These are phyloP conservation scores for Lagenidium giganteum DNA, from an alignment of 352 stramenopile species.

Conservation along the genomic window DNA sequence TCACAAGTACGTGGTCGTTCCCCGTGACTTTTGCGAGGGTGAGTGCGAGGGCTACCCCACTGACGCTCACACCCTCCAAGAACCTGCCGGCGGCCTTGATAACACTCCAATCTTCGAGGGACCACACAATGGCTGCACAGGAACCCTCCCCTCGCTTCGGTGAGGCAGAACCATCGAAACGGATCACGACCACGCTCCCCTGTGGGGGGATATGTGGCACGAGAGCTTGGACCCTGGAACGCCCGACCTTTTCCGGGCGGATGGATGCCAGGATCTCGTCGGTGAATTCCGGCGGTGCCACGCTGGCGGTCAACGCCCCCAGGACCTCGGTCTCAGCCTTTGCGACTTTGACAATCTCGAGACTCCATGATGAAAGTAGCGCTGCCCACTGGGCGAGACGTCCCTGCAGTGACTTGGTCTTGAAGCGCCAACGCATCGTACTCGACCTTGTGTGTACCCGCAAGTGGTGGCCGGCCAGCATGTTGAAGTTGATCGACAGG, in stretches of 20 bases:
- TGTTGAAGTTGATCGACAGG: not conserved
- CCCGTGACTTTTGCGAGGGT: not conserved
- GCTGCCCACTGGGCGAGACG: slow-evolving; percentile 3
- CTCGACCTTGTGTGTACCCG: slow-evolving; percentile 2
- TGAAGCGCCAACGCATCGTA: slow-evolving; percentile 9
- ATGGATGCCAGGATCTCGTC: not conserved
- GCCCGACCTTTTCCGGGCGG: not conserved
- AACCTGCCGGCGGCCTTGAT: not conserved
- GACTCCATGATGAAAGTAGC: not conserved
- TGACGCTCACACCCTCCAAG: slow-evolving; percentile 12
- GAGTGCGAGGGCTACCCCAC: too few relatives aligned
- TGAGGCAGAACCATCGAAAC: slow-evolving; percentile 17
- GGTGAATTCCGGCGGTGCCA: slow-evolving; percentile 1
- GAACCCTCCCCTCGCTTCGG: slow-evolving; percentile 3
- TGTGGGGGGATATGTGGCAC: too few relatives aligned
- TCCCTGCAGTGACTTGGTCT: slow-evolving; percentile 9
- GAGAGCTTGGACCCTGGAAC: too few relatives aligned
- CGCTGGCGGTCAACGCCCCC: not conserved
- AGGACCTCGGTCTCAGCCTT: not conserved
- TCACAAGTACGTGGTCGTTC: slow-evolving; percentile 7
- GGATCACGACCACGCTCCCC: too few relatives aligned
- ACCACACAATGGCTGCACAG: slow-evolving; percentile 14
- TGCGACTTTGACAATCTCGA: not conserved
- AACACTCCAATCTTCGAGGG: not conserved
- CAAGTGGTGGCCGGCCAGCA: not conserved